Conservation (phyloP, 2,329 filamentous ascomycete species). For the Lachnellula subtilissima region DNA sequence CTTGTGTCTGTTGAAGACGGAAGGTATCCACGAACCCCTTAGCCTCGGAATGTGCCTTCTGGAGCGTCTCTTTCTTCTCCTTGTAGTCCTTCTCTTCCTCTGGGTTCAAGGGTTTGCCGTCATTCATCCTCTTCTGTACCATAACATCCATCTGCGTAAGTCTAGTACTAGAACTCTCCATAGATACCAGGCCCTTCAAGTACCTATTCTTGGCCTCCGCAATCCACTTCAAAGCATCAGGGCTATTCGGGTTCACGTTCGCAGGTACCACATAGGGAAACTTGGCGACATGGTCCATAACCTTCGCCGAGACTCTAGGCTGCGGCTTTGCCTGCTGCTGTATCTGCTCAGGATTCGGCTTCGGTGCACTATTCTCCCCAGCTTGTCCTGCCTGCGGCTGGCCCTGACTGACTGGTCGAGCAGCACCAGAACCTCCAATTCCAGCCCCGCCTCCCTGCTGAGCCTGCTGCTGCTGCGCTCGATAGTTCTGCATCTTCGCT, state of each 20-base stretch:
- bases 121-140: constrained; percentile 39
- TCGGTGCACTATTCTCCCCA: constrained; percentile 8
- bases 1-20: constrained; percentile 35
- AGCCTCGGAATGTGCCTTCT: constrained; percentile 44
- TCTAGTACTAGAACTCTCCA: constrained; percentile 43
- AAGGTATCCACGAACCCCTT: constrained; percentile 45
- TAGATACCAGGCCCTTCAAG: constrained; percentile 43
- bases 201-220: constrained; percentile 45
- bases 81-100: constrained; percentile 45
- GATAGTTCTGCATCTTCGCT: constrained; percentile 42
- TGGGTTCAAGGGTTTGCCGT: constrained; percentile 40
- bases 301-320: constrained; percentile 22
- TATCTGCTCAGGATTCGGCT: constrained; percentile 4
- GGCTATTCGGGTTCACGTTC: constrained; percentile 37
- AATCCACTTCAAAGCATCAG: constrained; percentile 44
- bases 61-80: constrained; percentile 39
- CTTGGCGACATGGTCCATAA: constrained; percentile 44
- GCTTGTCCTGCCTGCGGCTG: constrained; percentile 9
- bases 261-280: constrained; percentile 44
- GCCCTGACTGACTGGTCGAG: constrained; percentile 14
- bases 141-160: constrained; percentile 40
- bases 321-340: constrained; percentile 14
- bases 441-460: constrained; percentile 5
- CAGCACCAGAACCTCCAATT: neutral
- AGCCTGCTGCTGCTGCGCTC: constrained; percentile 14